Evolutionary conservation across 2,329 filamentous ascomycete species (phyloP).

Genomic region (Emergomyces africanus): DNA sequence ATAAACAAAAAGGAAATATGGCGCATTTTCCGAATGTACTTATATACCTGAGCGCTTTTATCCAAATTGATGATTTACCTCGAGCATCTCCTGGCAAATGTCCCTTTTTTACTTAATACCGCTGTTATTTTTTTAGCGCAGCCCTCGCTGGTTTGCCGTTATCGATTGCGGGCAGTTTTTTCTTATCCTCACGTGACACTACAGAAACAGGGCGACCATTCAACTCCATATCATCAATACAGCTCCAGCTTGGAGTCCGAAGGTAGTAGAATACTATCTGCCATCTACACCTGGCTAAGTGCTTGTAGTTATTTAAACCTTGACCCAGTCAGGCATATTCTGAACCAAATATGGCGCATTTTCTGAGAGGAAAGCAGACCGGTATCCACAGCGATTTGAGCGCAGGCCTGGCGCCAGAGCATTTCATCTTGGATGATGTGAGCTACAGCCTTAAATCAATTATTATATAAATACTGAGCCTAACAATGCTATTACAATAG

Average conservation of each 20-base stretch:
- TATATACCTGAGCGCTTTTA: not conserved
- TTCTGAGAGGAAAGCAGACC: conserved; percentile 83
- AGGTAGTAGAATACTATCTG: not conserved
- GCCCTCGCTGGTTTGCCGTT: not conserved
- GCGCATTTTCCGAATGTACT: not conserved
- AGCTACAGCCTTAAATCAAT: conserved; percentile 5
- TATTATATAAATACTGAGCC: not conserved
- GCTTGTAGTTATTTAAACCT: not conserved
- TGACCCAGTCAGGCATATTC: not conserved
- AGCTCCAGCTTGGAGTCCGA: too few relatives aligned
- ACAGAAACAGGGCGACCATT: too few relatives aligned
- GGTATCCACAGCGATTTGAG: conserved; percentile 89
- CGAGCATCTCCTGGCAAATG: not conserved
- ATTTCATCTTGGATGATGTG: conserved; percentile 74
- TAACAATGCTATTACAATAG: conserved; percentile 17
- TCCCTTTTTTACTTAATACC: not conserved
- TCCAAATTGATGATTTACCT: not conserved
- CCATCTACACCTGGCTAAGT: not conserved
- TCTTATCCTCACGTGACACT: not conserved
- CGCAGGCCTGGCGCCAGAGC: conserved; percentile 59
- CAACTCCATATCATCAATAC: too few relatives aligned
- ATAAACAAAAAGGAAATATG: not conserved
- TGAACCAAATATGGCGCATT: conserved; percentile 57
- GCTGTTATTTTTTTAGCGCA: not conserved
- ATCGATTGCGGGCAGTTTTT: not conserved